A percentile compares a stretch with the other conserved stretches of the same genome.
phyloP scores from a whole-genome alignment of 352 stramenopile genomes.

The Phytophthora capsici region DNA sequence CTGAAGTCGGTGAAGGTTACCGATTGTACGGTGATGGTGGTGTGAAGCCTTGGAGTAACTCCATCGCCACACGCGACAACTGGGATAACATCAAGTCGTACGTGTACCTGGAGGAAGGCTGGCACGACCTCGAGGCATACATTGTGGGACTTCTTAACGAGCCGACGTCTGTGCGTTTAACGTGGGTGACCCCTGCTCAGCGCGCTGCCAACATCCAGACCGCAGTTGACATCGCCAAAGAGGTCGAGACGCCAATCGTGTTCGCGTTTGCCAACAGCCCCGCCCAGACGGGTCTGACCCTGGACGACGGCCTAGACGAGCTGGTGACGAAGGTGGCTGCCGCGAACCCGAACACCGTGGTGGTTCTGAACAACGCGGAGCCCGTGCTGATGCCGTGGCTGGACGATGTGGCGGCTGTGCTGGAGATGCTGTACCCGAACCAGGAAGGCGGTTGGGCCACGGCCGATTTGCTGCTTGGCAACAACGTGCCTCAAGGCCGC shows the following conservation, averaged over 20 bases:
- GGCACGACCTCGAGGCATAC: conserved; percentile 33
- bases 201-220: conserved; percentile 40
- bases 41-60: conserved; percentile 41
- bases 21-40: conserved; percentile 33
- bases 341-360: conserved; percentile 43
- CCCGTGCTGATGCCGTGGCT: conserved; percentile 41
- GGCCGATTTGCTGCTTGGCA: conserved; percentile 37
- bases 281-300: conserved; percentile 11
- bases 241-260: conserved; percentile 39
- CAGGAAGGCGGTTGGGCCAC: conserved; percentile 43
- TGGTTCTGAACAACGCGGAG: conserved; percentile 43
- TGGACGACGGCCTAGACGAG: conserved; percentile 25
- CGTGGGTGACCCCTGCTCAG: conserved; percentile 37
- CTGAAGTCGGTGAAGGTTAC: conserved; percentile 29
- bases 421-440: conserved; percentile 47
- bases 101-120: conserved; percentile 35
- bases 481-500: conserved; percentile 36
- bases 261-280: conserved; percentile 43
- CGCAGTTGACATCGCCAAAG: conserved; percentile 36
- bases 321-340: conserved; percentile 34
- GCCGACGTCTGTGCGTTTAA: conserved; percentile 37
- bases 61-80: conserved; percentile 39
- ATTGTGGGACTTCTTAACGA: conserved; percentile 36
- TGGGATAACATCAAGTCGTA: conserved; percentile 45
- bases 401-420: conserved; percentile 34